Percentiles rank a stretch among this genome's conserved stretches.
Evolutionary conservation across 441 rosid species (phyloP).

Genomic region (Erysimum pusillum): DNA sequence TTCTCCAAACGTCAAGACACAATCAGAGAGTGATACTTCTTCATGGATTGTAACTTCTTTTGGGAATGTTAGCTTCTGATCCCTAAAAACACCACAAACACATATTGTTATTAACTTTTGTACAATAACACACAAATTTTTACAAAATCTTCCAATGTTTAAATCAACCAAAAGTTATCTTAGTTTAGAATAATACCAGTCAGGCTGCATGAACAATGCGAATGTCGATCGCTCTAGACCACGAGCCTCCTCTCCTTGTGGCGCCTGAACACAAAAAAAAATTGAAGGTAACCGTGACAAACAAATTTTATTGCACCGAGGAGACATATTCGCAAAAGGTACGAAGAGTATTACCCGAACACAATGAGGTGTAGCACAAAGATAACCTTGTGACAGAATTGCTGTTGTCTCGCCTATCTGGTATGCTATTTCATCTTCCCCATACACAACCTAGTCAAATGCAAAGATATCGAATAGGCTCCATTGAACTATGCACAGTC

Average conservation of each 20-base stretch:
- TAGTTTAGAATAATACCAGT: slow-evolving; percentile 62
- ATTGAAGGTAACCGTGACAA: background rate
- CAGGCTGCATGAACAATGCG: slow-evolving; percentile 98
- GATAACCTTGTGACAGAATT: slow-evolving; percentile 81
- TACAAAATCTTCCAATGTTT: background rate
- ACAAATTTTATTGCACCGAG: background rate
- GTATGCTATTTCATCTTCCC: slow-evolving; percentile 90
- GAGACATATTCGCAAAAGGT: slow-evolving; percentile 1
- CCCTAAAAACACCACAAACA: slow-evolving; percentile 55
- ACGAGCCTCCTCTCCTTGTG: slow-evolving; percentile 72
- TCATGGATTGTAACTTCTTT: slow-evolving; percentile 65
- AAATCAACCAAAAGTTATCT: background rate
- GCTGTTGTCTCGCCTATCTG: slow-evolving; percentile 96
- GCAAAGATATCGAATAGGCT: too few relatives aligned
- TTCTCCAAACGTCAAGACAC: slow-evolving; percentile 78
- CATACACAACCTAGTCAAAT: slow-evolving; percentile 70
- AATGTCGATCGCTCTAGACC: slow-evolving; percentile 87
- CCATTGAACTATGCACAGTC: too few relatives aligned
- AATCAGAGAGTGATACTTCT: slow-evolving; percentile 63
- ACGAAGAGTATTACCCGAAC: slow-evolving; percentile 69
- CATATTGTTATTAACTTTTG: too few relatives aligned
- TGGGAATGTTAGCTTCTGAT: slow-evolving; percentile 81
- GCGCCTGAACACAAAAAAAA: slow-evolving; percentile 62
- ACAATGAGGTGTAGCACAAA: slow-evolving; percentile 96
- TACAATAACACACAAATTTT: background rate